Evolutionary conservation across 2,329 filamentous ascomycete genomes (phyloP), one percentile per base, ranked within the genome.

Genomic region (Arachnopeziza araneosa): DNA sequence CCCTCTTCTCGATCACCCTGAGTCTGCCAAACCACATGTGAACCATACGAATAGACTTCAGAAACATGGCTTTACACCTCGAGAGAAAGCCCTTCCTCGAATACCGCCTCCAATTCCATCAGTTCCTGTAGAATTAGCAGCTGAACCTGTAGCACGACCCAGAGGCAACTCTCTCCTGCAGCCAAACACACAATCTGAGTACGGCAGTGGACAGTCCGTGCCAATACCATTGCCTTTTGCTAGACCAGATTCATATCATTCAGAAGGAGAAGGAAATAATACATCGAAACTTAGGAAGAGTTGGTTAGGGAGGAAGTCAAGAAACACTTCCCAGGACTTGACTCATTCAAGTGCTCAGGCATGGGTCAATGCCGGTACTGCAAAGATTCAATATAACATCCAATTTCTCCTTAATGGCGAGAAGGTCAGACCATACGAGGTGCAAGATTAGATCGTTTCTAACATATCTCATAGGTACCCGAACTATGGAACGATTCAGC

Each of bases 401-500:
- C 69, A 75, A 7, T 77, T 78, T 32, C 72, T 87, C 57, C 69
- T 76, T 23, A 80, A 79, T 51, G 80, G 78, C 22, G 83, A 87
- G 66, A 84, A 81, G 75, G 82, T 84, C 68, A 64, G 68, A 60
- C 55, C 21, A 23, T 48, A 19, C 9, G 9, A 50, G 8, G 48
- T n/a, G 32, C 26, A 9, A 36, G 5, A 23, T 22, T 30, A 17
- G 30, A 17, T 32, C 36, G 49, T 48, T 24, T 52, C 59, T 64
- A 52, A 68, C 58, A n/a, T 59, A 54, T 56, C 49, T 57, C 8
- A 44, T 52, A 86, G 83, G 82, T 88, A 3, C 83, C 85, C 1
- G 86, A 88, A 70, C 72, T 89, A 22, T 88, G 86, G 86, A 58
- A 57, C 17, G 51, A 55, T 58, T 75, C 72, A 56, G 84, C 82